Base-by-base conservation (phyloP, 345 rosid species). In the Pistacia vera region DNA sequence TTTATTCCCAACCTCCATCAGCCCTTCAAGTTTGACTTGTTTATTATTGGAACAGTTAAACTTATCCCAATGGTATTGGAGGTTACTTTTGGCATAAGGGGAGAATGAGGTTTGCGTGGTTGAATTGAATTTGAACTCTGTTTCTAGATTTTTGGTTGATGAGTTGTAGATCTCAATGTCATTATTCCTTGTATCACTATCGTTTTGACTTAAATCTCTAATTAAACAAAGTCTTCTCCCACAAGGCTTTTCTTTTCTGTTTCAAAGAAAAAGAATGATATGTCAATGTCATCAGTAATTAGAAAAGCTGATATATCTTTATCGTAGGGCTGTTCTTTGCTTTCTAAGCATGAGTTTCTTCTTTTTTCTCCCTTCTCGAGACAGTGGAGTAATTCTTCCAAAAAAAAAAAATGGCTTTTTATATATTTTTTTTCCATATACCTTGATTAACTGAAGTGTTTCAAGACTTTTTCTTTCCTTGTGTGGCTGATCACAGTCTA, bases 301-400 rank as follows among this genome's bases (percentile, higher is more conserved):
- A 58, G 46, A 48, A 70, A 79, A 66, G 78, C 52, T 76, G 72
- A 11, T 63, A 54, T 38, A 46, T 78, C 73, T 44, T 62, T 48
- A 46, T 72, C 22, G 62, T 38, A 36, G 9, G 28, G 38, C 49
- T 28, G 63, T 35, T 71, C 63, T 35, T 70, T 52, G 44, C 73
- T 73, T 44, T 81, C 44, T 71, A 58, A 38, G 79, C 36, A 78
- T 76, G 63, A 63, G 30, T 54, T 44, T 59, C 64, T 54, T 55
- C 59, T 41, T 68, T 76, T 74, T 72, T 71, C 66, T 65, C 35
- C 41, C 74, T 67, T 68, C n/a, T 65, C 41, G 10, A 63, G 44
- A 52, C 49, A 0, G 48, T 63, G 33, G 49, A 35, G 51, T 12
- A 48, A 10, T 72, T 44, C 3, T 58, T 61, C 46, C 0, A 41